phyloP scores from a whole-genome alignment of 257 asterid genomes.

The Eustoma russellianum region DNA sequence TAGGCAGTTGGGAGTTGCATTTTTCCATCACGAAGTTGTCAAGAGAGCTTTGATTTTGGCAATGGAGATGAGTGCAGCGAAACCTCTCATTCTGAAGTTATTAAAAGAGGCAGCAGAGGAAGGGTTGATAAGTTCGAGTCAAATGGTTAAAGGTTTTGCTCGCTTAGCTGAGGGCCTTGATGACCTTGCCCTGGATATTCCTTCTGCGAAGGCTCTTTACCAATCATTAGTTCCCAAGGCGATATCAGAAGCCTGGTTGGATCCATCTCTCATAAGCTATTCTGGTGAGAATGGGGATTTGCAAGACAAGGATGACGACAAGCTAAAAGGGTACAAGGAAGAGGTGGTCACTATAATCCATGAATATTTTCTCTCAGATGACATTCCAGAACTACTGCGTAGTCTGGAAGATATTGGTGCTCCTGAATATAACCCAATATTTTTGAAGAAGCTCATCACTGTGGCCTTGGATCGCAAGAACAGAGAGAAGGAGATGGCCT shows the following conservation, averaged over 20 bases:
- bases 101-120: slow-evolving; percentile 88
- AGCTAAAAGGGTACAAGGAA: slow-evolving; percentile 64
- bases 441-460: slow-evolving; percentile 78
- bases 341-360: slow-evolving; percentile 72
- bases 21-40: slow-evolving; percentile 97
- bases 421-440: slow-evolving; percentile 65
- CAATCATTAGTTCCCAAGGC: slow-evolving; percentile 60
- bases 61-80: slow-evolving; percentile 74
- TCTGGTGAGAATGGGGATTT: slow-evolving; percentile 37
- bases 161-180: slow-evolving; percentile 85
- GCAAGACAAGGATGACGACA: slow-evolving; percentile 41
- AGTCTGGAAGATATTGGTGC: slow-evolving; percentile 74
- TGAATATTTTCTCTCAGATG: slow-evolving; percentile 90
- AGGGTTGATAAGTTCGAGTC: slow-evolving; percentile 92
- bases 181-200: slow-evolving; percentile 95
- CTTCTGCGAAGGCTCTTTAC: slow-evolving; percentile 64
- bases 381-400: slow-evolving; percentile 84
- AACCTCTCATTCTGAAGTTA: slow-evolving; percentile 52
- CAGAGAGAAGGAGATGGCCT: slow-evolving; percentile 96
- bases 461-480: slow-evolving; percentile 91
- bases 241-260: slow-evolving; percentile 89
- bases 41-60: slow-evolving; percentile 76
- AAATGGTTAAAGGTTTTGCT: slow-evolving; percentile 76
- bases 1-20: slow-evolving; percentile 79
- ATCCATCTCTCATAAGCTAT: slow-evolving; percentile 45